Evolutionary conservation across 805 yeast species (phyloP).

Genomic region (Saccharomyces kudriavzevii): DNA sequence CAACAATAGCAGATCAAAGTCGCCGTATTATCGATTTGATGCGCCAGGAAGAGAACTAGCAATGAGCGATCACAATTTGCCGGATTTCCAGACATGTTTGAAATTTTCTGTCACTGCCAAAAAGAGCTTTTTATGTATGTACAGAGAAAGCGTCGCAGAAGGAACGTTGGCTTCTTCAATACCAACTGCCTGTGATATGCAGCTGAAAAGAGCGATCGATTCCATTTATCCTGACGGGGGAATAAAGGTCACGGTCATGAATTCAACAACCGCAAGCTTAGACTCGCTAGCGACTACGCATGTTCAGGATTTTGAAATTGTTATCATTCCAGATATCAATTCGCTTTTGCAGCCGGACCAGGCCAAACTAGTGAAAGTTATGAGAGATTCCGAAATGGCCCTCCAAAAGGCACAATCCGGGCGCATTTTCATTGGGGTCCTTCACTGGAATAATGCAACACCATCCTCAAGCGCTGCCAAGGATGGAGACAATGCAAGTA

Average conservation of each 20-base stretch:
- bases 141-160: constrained; percentile 3
- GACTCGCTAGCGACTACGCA: background rate
- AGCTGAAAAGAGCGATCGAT: background rate
- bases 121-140: constrained; percentile 16
- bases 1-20: background rate
- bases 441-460: constrained; percentile 3
- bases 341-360: constrained; percentile 9
- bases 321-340: constrained; percentile 16
- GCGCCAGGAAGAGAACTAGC: background rate
- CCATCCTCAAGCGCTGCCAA: background rate
- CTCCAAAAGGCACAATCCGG: background rate
- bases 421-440: constrained; percentile 9
- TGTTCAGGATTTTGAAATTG: constrained; percentile 3
- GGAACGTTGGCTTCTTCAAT: background rate
- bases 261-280: background rate
- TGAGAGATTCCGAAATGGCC: background rate
- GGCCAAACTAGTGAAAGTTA: constrained; percentile 7
- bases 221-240: background rate
- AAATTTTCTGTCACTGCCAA: constrained; percentile 12
- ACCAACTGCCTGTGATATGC: background rate
- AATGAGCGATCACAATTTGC: constrained; percentile 5
- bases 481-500: background rate
- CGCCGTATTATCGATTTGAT: background rate
- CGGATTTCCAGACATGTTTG: constrained; percentile 15
- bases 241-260: background rate